Conservation (phyloP, 345 rosid genomes). For the Acer negundo region DNA sequence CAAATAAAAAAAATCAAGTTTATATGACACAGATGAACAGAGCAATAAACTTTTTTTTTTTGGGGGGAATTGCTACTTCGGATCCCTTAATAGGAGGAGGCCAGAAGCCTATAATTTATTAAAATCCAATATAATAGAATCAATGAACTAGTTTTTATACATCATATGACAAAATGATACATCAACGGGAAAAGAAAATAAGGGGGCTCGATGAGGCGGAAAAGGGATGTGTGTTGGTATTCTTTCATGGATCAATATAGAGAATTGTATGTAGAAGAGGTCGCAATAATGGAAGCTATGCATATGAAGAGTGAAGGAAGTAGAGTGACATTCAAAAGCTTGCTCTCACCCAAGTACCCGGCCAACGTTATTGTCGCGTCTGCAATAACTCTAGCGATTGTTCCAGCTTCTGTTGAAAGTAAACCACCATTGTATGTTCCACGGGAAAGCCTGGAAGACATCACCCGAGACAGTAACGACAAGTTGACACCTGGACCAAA, state of each 20-base stretch:
- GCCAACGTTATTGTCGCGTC: conserved; percentile 91
- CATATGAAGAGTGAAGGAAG: conserved; percentile 85
- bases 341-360: conserved; percentile 72
- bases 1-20: too few species aligned
- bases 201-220: background rate
- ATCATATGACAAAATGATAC: conserved; percentile 10
- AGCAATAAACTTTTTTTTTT: too few species aligned
- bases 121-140: conserved; percentile 10
- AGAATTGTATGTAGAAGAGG: conserved; percentile 90
- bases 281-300: conserved; percentile 74
- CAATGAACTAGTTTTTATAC: conserved; percentile 3
- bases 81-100: conserved; percentile 13
- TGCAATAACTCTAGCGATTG: conserved; percentile 92
- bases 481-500: conserved; percentile 73
- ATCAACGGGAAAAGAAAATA: background rate
- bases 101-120: conserved; percentile 14
- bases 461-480: conserved; percentile 87
- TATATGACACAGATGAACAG: too few species aligned
- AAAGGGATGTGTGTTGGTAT: background rate
- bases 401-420: conserved; percentile 96
- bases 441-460: conserved; percentile 94
- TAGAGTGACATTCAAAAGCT: conserved; percentile 79
- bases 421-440: conserved; percentile 98
- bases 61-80: background rate
- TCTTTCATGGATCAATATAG: conserved; percentile 56